Base-by-base conservation (phyloP, 148 eudicot species). In the Spergularia bocconei region DNA sequence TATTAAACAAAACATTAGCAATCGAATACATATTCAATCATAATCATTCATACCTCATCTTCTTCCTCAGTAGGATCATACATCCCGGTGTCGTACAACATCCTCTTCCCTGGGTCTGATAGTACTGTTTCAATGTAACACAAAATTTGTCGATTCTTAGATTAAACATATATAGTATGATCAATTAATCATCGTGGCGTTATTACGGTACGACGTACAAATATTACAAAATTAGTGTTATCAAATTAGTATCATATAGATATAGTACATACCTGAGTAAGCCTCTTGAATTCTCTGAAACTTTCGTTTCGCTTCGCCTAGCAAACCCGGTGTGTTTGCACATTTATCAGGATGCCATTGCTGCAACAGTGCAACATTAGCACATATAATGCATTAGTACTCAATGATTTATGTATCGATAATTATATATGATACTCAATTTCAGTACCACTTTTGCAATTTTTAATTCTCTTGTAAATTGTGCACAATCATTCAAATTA, bases 281-380 rank as follows among this genome's bases (percentile, higher is more conserved):
- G 98, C 98, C 72, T 91, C 93, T 77, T 93, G 98, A 79, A 93
- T 91, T 39, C 82, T 89, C 78, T 93, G 98, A 72, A 93, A 93
- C 59, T 83, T 93, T 17, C 61, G 82, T n/a, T 93, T 91, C 1
- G 98, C 95, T 77, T 88, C 89, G 9, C 86, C 89, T 0, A 85
- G 77, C 23, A 79, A 77, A 19, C 84, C 73, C 0, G 98, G 95
- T 17, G 55, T 79, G 19, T 69, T 82, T 3, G 82, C 81, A 91
- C 95, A 91, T 69, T 86, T 91, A 70, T 93, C 97, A 25, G 97
- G 97, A 82, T 93, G 98, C 97, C 98, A 93, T 88, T 87, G 84
- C 98, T 93, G 87, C 79, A 78, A 29, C 66, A 69, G 97, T 93
- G 87, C 79, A 78, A 29, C 66, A 69, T 20, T 5, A 47, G 15